Evolutionary conservation across 2,329 filamentous ascomycete species (phyloP), one percentile per base, ranked within the genome.

Genomic region (Pseudocercospora fuligena): DNA sequence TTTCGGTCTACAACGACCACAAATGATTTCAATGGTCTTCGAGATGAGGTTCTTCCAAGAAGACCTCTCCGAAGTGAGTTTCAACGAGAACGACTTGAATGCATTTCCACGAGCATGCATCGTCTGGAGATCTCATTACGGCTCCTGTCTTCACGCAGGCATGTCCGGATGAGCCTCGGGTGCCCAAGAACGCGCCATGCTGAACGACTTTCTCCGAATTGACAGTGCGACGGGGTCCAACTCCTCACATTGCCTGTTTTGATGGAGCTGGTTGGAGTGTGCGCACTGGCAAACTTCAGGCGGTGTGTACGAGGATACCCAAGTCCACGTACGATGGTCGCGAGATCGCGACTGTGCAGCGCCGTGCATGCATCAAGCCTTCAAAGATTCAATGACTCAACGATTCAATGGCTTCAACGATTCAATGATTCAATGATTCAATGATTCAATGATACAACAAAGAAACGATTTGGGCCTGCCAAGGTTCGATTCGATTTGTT

Each of bases 181-280:
- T 53, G 53, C 47, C 47, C 47, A 27, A 53, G 47, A n/a, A 53
- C 56, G 56, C 56, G 56, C 56, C 56, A 58, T 40, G 56, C 56
- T 23, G 56, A 58, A 58, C 56, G 56, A 33, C 56, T 40, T 21
- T 25, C 23, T 25, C 14, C 56, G 27, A 19, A 40, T 19, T 19
- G 40, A 43, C 40, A 43, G 16, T 19, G 40, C 40, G 14, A 19
- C 16, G 40, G 40, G 27, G 33, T 1, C 5, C 29, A 19, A 4
- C n/a, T 11, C 56, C 36, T 58, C 36, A 31, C 5, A 40, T 29
- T 11, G n/a, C 33, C n/a, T 58, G 56, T 23, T 16, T 36, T 19
- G 25, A 21, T 12, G 31, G 29, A 43, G 21, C 14, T 11, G 31
- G 56, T 25, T 25, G 56, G 56, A 58, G 56, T 58, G 56, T 40